phyloP scores from a whole-genome alignment of 1,139 yeast genomes.

The Pneumocystis oryctolagi region DNA sequence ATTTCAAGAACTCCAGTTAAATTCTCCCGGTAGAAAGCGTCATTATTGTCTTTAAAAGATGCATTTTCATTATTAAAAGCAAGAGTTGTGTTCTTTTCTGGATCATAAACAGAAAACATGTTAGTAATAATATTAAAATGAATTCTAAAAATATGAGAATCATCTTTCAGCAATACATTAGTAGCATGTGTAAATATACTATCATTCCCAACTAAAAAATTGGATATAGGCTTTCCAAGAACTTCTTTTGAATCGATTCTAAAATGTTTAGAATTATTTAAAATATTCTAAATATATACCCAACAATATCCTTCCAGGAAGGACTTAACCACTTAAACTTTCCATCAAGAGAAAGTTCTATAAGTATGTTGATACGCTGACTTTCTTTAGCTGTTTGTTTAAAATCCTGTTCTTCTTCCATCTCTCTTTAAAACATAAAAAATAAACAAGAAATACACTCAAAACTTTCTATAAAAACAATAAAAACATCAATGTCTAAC shows the following conservation, averaged over 20 bases:
- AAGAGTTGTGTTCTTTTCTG: constrained; percentile 1
- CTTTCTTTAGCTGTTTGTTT: background rate
- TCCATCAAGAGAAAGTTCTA: constrained; percentile 33
- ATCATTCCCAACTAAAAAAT: constrained; percentile 48
- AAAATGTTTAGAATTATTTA: constrained; percentile 40
- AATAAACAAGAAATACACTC: background rate
- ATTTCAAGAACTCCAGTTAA: constrained; percentile 32
- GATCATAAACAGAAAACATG: constrained; percentile 12
- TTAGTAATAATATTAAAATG: constrained; percentile 36
- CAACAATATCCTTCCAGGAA: constrained; percentile 60
- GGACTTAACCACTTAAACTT: constrained; percentile 53
- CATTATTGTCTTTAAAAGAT: constrained; percentile 5
- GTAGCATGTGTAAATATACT: constrained; percentile 1
- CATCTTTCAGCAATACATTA: constrained; percentile 29
- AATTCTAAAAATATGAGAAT: constrained; percentile 57
- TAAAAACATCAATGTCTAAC: background rate
- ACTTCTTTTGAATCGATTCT: constrained; percentile 28
- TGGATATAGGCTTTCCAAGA: constrained; percentile 44
- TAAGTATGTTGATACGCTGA: background rate
- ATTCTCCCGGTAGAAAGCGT: background rate
- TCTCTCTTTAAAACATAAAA: background rate
- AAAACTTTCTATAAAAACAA: background rate
- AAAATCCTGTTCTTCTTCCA: background rate
- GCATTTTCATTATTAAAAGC: constrained; percentile 10
- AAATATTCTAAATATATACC: constrained; percentile 16